phyloP scores from a whole-genome alignment of 2,329 filamentous ascomycete genomes.

The Huntiella decipiens region DNA sequence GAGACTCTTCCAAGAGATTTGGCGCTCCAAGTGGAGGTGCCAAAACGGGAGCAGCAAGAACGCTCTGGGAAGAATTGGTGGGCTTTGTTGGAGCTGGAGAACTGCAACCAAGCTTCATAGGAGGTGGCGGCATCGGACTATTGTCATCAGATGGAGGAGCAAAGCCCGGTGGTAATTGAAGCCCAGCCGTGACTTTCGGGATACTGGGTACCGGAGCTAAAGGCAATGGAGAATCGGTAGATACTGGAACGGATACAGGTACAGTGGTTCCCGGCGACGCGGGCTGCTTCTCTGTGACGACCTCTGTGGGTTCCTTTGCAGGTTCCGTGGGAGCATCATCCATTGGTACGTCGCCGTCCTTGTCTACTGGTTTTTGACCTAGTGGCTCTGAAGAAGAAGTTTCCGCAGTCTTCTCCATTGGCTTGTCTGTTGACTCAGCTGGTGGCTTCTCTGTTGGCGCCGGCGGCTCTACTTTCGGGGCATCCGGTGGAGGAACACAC shows the following conservation, averaged over 20 bases:
- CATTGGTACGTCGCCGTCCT: constrained; percentile 6
- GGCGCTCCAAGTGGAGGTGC: constrained; percentile 18
- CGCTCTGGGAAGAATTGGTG: constrained; percentile 12
- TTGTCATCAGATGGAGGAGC: constrained; percentile 4
- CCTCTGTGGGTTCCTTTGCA: too few species aligned
- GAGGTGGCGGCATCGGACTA: constrained; percentile 6
- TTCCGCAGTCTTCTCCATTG: background rate
- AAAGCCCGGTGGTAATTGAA: constrained; percentile 10
- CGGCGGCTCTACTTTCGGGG: background rate
- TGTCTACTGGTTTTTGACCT: background rate
- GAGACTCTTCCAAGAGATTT: constrained; percentile 8
- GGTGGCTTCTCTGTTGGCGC: background rate
- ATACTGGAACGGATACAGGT: background rate
- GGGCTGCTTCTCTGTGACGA: too few species aligned
- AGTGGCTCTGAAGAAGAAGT: too few species aligned
- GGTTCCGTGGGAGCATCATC: background rate
- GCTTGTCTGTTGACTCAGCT: background rate
- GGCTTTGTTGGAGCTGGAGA: constrained; percentile 2
- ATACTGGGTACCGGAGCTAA: background rate
- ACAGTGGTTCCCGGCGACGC: too few species aligned
- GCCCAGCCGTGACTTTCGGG: background rate
- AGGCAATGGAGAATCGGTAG: background rate
- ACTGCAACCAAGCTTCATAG: background rate
- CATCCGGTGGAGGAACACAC: background rate
- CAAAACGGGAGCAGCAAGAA: constrained; percentile 22